A percentile compares a stretch with the other conserved stretches of the same genome.
These are phyloP conservation scores for Neospermospora avenae DNA, from an alignment of 2,329 filamentous ascomycete species.

Conservation along the genomic window DNA sequence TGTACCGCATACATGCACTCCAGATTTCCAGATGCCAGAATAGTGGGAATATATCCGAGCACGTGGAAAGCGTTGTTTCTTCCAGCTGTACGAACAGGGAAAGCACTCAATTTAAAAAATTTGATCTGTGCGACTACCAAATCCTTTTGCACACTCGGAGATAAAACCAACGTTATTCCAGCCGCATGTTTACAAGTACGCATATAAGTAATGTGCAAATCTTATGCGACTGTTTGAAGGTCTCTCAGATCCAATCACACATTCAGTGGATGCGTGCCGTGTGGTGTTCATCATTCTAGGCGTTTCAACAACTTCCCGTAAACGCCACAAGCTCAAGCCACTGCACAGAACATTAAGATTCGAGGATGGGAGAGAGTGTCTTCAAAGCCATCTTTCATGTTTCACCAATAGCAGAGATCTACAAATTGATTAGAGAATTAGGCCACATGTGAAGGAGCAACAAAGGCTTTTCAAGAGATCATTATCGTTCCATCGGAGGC, in stretches of 20 bases:
- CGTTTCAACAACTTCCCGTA: not conserved
- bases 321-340: conserved; percentile 1
- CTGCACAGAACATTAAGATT: not conserved
- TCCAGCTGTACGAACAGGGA: not conserved
- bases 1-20: not conserved
- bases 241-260: not conserved
- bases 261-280: no score
- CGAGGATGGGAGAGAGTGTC: not conserved
- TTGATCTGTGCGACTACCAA: not conserved
- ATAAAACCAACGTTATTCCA: not conserved
- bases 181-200: not conserved
- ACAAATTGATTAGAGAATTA: no score
- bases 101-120: not conserved
- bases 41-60: not conserved
- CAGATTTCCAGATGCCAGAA: not conserved
- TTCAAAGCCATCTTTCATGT: no score
- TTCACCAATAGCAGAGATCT: no score
- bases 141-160: not conserved
- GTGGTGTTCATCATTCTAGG: not conserved
- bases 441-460: no score
- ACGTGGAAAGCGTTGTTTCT: not conserved
- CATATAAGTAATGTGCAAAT: not conserved
- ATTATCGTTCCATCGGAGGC: not conserved
- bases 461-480: no score
- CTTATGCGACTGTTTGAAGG: not conserved